Base-by-base conservation (phyloP, 495 filamentous ascomycete genomes). In the Pseudoneurospora amorphoporcata region DNA sequence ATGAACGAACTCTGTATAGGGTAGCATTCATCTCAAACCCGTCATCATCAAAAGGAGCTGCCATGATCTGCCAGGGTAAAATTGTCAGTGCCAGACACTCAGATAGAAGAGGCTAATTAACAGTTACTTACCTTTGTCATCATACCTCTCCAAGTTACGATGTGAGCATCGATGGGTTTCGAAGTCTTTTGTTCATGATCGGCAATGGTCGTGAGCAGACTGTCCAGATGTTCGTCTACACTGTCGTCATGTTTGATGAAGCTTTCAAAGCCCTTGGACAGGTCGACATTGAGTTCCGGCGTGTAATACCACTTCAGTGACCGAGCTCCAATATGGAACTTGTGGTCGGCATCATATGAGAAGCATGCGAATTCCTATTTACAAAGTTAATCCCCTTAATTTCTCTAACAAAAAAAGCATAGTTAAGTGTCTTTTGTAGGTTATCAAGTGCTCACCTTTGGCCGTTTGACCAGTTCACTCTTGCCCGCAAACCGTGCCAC, bases 1-100 rank as follows among this genome's bases (percentile, higher is more conserved):
- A 70, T 29, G 73, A n/a, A 75, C 89, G 79, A 84, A 97, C 94
- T 84, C 97, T 92, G 79, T 93, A 95, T 69, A 87, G 85, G 14
- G 94, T 97, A 72, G 92, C 95, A 78, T 97, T 95, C 95, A 99
- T 97, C 79, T 97, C 93, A 75, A 97, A 98, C 40, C 93, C 95
- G 77, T 29, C 87, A 72, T 90, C 86, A 73, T 95, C 92, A 80
- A 90, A 98, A 8, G 94, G 93, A 2, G 90, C 85, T 3, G 91
- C 87, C 88, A 98, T 88, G 72, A 99, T 94, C 93, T 97, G 90
- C 86, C 88, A 98, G 87, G 71, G 97, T 94, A 92, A 96, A 74
- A n/a, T 0, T 43, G 47, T 69, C 17, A 58, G 42, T 42, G 40
- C 68, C 45, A n/a, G 23, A 35, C 14, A 61, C 7, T 37, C 35